Evolutionary conservation across 257 asterid genomes (phyloP), one percentile per base, ranked within the genome.

Genomic region (Solanum sitiens): DNA sequence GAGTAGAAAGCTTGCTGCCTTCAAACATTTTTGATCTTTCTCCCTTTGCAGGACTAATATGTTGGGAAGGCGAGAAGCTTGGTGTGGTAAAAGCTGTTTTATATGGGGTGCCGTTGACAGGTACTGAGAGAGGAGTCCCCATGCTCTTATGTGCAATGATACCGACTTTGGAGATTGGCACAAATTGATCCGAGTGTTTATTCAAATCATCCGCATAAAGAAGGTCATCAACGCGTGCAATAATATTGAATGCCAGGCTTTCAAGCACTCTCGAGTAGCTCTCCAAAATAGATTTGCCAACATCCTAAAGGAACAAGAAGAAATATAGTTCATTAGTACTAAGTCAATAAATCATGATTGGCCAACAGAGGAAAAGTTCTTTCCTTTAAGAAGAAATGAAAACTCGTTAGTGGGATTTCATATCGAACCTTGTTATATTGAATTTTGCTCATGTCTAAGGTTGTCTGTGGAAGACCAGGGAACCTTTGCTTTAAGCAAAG

Each of bases 391-490:
- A 77, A 65, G 65, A 35, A 84, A 70, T 9, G 8, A 7, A 50
- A 87, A 50, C 33, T 42, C 9, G 47, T 53, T 27, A 50, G 53
- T 25, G 9, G 32, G 5, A 74, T 21, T 30, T 16, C 80, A 83
- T 37, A 18, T 56, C n/a, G 18, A 40, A 93, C 98, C 98, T 94
- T 95, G 89, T 95, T 95, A 87, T 76, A 91, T 90, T 95, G 98
- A 76, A 95, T 95, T 88, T 95, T 95, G 90, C 92, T 94, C 93
- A 89, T 93, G 93, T 95, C 96, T 87, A 95, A 90, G 85, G 94
- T 86, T 85, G 96, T 94, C 92, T 94, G 98, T 33, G 98, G 95
- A 44, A 95, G 96, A 84, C 98, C 96, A 39, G 98, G 98, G 89
- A 93, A 95, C 30, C 95, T 85, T 53, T 84, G 96, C 87, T 90